Evolutionary conservation across 179 eudicot genomes (phyloP).

Genomic region (Kewa caespitosa): DNA sequence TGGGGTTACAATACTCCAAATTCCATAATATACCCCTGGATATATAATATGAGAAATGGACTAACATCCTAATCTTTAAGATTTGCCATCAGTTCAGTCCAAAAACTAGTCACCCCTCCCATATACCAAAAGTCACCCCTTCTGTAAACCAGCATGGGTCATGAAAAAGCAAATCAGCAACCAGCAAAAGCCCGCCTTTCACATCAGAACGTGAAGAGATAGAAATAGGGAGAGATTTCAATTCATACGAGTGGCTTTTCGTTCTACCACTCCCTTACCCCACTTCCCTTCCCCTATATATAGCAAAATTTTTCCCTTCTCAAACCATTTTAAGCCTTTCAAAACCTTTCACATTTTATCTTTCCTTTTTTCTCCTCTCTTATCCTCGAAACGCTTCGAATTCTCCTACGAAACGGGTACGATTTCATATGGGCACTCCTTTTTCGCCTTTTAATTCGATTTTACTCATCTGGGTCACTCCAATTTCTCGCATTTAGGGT

Average conservation of each 20-base stretch:
- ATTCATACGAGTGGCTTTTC: constrained; percentile 14
- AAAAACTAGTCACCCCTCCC: too few species aligned
- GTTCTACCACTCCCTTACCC: neutral
- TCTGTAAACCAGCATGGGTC: too few species aligned
- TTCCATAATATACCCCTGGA: too few species aligned
- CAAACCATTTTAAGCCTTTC: constrained; percentile 1
- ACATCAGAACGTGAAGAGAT: neutral
- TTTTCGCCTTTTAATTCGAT: neutral
- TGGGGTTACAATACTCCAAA: too few species aligned
- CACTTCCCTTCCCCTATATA: constrained; percentile 18
- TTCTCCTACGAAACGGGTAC: neutral
- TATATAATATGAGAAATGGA: too few species aligned
- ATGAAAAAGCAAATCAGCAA: too few species aligned
- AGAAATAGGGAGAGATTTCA: constrained; percentile 18
- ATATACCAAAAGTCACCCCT: too few species aligned
- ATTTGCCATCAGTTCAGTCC: too few species aligned
- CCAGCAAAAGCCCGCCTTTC: neutral
- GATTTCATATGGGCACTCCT: neutral
- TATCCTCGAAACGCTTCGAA: constrained; percentile 7
- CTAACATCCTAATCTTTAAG: too few species aligned
- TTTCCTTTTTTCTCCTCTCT: neutral
- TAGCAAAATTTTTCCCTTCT: constrained; percentile 3
- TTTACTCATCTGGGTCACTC: neutral
- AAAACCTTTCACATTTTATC: neutral
- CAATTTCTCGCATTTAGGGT: neutral